Base-by-base conservation (phyloP, 129 eudicot species). In the Gnaphalium uliginosum region DNA sequence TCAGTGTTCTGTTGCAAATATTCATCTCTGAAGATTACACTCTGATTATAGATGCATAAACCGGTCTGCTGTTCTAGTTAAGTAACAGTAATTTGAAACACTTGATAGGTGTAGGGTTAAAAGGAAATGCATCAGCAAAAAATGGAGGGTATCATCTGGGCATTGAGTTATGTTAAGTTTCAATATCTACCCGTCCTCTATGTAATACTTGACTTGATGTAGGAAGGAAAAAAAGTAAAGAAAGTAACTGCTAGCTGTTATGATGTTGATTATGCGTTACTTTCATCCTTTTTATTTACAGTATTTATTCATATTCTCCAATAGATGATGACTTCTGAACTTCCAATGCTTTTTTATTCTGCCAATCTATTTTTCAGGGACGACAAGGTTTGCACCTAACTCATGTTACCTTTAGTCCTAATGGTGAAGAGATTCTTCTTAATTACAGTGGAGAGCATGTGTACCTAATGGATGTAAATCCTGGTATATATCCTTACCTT, bases 361-460 rank as follows among this genome's bases (percentile, higher is more conserved):
- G 30, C 2, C 29, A 33, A 32, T 71, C 29, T 41, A 71, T 56
- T 70, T 74, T 69, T 27, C 89, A 93, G 98, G 96, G 91, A 4
- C 79, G 74, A 48, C 83, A 87, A 68, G 81, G 89, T 83, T 85
- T 89, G 87, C 97, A 90, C 76, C 83, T 90, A 39, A 94, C 97
- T 74, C 98, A 94, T 69, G 96, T 90, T 43, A 71, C 91, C 21
- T 94, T 94, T 75, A 94, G 97, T 83, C 96, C 98, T 19, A 83
- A 87, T 89, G 96, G 97, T 15, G 96, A 88, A 77, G 98, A 94
- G 82, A 82, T 90, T 76, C 91, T 94, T 39, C 86, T 94, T 70
- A 94, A 83, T 71, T 90, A 94, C 71, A 87, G 98, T 63, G 91
- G 93, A 75, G 98, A 94, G 78, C 96, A 94, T 83, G 97, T 87